Evolutionary conservation across 2,329 filamentous ascomycete species (phyloP), one percentile per base, ranked within the genome.

Genomic region (Fusarium keratoplasticum): DNA sequence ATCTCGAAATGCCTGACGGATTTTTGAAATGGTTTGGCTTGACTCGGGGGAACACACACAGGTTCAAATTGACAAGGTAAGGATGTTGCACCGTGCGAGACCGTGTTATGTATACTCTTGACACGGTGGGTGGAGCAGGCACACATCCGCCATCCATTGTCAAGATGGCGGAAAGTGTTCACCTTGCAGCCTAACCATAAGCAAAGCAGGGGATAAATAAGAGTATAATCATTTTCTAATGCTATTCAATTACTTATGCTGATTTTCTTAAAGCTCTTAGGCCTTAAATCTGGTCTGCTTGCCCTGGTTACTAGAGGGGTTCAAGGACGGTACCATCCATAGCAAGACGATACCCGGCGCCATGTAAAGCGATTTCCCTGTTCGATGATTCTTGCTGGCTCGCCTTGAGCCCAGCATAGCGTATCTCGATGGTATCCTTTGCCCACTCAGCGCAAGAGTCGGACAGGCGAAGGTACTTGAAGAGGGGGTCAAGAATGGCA

Each of bases 401-500:
- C 2, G 58, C 44, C 27, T 60, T 14, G 4, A 77, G 66, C 2
- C 64, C 70, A 4, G 59, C 54, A 50, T 71, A 78, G 1, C 76
- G 75, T 69, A 76, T 71, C 2, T 71, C 22, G 0, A 75, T 50
- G 1, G 63, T 73, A 25, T 77, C 71, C 18, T 55, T 64, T 8
- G 62, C 57, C 76, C 75, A 77, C 10, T 42, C 61, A 2, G 29
- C 27, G 42, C 76, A 77, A 13, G 71, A 72, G 0, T 67, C 38
- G 4, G 61, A 59, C 10, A 69, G 38, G 2, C 76, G 70, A 9
- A 75, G 16, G 27, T 59, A 22, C 40, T 68, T 71, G 50, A 77
- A 77, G 6, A 2, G 5, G 5, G 71, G 66, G 22, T 78, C 70
- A 25, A 79, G 64, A 29, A 79, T 77, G 2, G 70, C 70, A 10